Percentiles rank a stretch among this genome's conserved stretches.
These are phyloP conservation scores for Tolypocladium tropicale DNA, from an alignment of 2,329 filamentous ascomycete species.

Conservation along the genomic window DNA sequence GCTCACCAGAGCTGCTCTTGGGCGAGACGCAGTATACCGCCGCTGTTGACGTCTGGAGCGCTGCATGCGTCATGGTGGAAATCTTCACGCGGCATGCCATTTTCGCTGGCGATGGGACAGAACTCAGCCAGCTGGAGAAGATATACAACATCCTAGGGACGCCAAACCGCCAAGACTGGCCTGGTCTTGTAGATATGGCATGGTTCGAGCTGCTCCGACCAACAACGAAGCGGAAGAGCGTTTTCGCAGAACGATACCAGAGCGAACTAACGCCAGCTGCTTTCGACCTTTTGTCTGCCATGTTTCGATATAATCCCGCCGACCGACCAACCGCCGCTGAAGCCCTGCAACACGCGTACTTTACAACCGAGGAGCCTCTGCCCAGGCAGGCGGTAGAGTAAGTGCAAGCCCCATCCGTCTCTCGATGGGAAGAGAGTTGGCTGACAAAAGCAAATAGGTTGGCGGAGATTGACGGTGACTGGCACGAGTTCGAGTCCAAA, in stretches of 20 bases:
- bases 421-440: constrained; percentile 7
- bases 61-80: constrained; percentile 91
- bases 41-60: constrained; percentile 92
- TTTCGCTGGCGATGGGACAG: constrained; percentile 91
- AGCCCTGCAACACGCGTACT: constrained; percentile 81
- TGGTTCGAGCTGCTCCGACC: constrained; percentile 93
- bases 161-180: constrained; percentile 77
- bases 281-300: constrained; percentile 69
- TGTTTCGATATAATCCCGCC: constrained; percentile 83
- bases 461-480: constrained; percentile 76
- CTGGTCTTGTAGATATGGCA: constrained; percentile 81
- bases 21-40: constrained; percentile 87
- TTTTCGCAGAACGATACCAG: constrained; percentile 76
- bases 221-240: constrained; percentile 57
- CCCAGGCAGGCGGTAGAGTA: constrained; percentile 74
- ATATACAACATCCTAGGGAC: constrained; percentile 92
- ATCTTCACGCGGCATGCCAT: constrained; percentile 92
- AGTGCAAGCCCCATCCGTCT: constrained; percentile 27
- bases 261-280: constrained; percentile 68
- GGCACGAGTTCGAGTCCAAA: constrained; percentile 98
- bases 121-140: constrained; percentile 91
- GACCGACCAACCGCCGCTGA: constrained; percentile 76
- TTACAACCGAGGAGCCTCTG: constrained; percentile 68
- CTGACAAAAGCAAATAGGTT: constrained; percentile 40
- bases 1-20: constrained; percentile 79